Base-by-base conservation (phyloP, 208 protist species). In the Zelonia costaricensis region DNA sequence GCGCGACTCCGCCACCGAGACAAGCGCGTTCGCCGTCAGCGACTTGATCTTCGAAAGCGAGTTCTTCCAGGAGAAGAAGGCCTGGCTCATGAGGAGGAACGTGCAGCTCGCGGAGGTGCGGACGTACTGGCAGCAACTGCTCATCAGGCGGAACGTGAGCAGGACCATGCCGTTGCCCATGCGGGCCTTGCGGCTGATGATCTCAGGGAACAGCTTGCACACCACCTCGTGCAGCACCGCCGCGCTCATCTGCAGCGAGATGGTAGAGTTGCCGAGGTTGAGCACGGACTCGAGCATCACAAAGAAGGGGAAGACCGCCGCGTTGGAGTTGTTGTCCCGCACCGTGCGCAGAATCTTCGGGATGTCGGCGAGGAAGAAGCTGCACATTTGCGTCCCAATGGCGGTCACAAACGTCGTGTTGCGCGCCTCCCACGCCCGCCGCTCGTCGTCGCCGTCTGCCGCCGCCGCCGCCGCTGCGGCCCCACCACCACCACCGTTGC, bases 141-240 rank as follows among this genome's bases (percentile, higher is more conserved):
- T 93, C 87, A 96, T 92, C 49, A 96, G 73, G 54, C 86, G 85
- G 60, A 92, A 90, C 9, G 78, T 84, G 15, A 96, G 72, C 18
- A 92, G 68, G 31, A 90, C 69, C 74, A 96, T 80, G 30, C 87
- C 87, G 47, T 62, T 80, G 49, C 80, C 76, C 87, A 94, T 93
- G 10, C 69, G 68, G 12, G 78, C 79, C 64, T 87, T 85, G 31
- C 78, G 59, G 60, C 81, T 90, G 53, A 92, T 83, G 36, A 94
- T 89, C 58, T 91, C 86, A 1, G 86, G 91, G 60, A 93, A 89
- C 12, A 96, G 69, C 57, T 78, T 55, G 43, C 76, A 75, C 22
- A 93, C 79, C 46, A 82, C 73, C 57, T 93, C 75, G 67, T 91
- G 81, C 48, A 91, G 56, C 52, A 72, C 77, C 18, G 74, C 80